Evolutionary conservation across 257 asterid genomes (phyloP), one percentile per base, ranked within the genome.

Genomic region (Solanum appendiculatum): DNA sequence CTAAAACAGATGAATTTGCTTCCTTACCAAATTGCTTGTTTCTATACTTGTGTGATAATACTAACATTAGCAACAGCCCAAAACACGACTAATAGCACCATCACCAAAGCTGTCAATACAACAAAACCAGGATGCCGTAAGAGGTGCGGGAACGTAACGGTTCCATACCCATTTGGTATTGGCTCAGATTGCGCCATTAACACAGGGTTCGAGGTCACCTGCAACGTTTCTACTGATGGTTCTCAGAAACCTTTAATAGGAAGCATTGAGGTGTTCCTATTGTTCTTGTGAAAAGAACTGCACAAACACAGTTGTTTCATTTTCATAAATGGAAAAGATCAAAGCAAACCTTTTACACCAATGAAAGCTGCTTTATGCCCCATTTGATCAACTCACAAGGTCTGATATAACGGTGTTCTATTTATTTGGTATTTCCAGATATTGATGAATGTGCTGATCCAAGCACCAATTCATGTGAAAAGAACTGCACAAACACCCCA

Each of bases 81-180:
- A 23, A 46, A 25, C 1, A 56, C 80, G 31, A 73, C 82, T 25
- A 33, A 88, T 51, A 87, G 81, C 11, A 39, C 36, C 60, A 51
- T 21, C 60, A 40, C 84, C 23, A 87, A 25, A 51, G 60, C 23
- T 72, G 39, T 85, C 44, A 51, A 51, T 51, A 51, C 60, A 51
- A 66, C 93, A 12, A 87, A 86, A 37, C 91, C 93, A 33, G 85
- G 87, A 27, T 94, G 97, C 88, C 90, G 25, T 12, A 86, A 81
- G 74, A 39, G 85, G 86, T 93, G 95, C 4, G 94, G 95, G 1
- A 89, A 90, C 86, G 0, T 92, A 7, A 89, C 93, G 3, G 89
- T 93, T 12, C 94, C 92, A 5, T 91, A 86, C 51, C 94, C 94
- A 2, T 92, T 93, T 70, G 93, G 93, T 66, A 42, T 91, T 23